These are phyloP conservation scores for Camellia granthamiana DNA, from an alignment of 148 eudicot species.

Conservation along the genomic window DNA sequence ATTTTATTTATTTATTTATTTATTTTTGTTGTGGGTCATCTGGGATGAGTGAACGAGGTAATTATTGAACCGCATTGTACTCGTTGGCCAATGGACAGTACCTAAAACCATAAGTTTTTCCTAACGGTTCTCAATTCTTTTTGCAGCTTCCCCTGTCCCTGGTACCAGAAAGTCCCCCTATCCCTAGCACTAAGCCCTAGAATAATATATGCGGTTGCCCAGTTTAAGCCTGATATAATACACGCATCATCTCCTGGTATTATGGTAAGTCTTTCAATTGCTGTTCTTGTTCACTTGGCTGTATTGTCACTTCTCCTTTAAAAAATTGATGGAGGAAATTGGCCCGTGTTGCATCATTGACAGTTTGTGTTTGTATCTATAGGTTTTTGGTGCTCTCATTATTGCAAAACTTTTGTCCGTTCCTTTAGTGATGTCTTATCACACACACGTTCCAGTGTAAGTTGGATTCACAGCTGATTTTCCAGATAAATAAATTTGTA, in stretches of 20 bases:
- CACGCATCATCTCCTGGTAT: slow-evolving; percentile 95
- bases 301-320: not conserved
- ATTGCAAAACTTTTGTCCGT: slow-evolving; percentile 84
- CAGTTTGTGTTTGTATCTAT: slow-evolving; percentile 12
- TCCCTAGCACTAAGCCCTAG: slow-evolving; percentile 96
- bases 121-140: slow-evolving; percentile 19
- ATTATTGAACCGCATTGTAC: not conserved
- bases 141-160: slow-evolving; percentile 89
- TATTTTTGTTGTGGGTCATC: not conserved
- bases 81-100: not conserved
- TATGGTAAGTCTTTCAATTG: slow-evolving; percentile 52
- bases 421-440: slow-evolving; percentile 96
- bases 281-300: slow-evolving; percentile 8
- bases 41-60: not conserved
- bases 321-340: not conserved
- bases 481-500: not conserved
- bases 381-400: slow-evolving; percentile 93
- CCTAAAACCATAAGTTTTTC: not conserved
- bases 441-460: slow-evolving; percentile 98
- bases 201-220: slow-evolving; percentile 80
- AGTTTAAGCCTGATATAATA: slow-evolving; percentile 92
- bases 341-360: not conserved
- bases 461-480: slow-evolving; percentile 21
- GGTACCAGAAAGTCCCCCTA: slow-evolving; percentile 90
- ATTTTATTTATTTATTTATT: not conserved